A percentile compares a stretch with the other conserved stretches of the same genome.
Evolutionary conservation across 75 land plant genomes (phyloP).

Genomic region (Selaginella tamariscina): DNA sequence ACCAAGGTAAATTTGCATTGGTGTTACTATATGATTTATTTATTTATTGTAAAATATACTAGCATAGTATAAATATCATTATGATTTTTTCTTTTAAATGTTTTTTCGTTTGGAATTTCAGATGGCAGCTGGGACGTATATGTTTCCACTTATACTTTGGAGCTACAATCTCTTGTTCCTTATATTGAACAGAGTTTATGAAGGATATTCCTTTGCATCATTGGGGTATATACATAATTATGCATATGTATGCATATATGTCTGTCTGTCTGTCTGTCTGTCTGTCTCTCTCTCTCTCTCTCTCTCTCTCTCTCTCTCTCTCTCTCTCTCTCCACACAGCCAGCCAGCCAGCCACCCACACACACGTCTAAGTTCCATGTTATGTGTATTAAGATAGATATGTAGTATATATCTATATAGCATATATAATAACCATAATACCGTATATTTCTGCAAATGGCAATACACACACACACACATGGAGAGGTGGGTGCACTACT

Average conservation of each 20-base stretch:
- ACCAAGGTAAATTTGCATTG: neutral
- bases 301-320: no score
- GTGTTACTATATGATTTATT: neutral
- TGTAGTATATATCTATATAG: slow-evolving; percentile 16
- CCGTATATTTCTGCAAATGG: neutral
- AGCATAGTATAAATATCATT: neutral
- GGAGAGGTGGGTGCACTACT: slow-evolving; percentile 5
- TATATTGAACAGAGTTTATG: slow-evolving; percentile 60
- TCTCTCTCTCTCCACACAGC: no score
- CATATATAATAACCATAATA: slow-evolving; percentile 2
- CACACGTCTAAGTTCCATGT: no score
- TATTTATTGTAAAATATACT: neutral
- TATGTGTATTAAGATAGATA: no score
- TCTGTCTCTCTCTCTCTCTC: no score
- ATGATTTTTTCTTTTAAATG: slow-evolving; percentile 12
- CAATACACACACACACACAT: neutral
- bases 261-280: no score
- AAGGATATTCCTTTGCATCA: slow-evolving; percentile 65
- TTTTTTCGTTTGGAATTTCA: slow-evolving; percentile 19
- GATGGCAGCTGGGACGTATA: slow-evolving; percentile 37
- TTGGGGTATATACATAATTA: slow-evolving; percentile 49
- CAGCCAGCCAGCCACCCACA: no score
- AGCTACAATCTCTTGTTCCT: slow-evolving; percentile 53
- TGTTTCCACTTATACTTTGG: slow-evolving; percentile 53
- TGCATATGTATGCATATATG: no score